A percentile compares a stretch with the other conserved stretches of the same genome.
Conservation (phyloP, 257 asterid species). For the Petunia axillaris region DNA sequence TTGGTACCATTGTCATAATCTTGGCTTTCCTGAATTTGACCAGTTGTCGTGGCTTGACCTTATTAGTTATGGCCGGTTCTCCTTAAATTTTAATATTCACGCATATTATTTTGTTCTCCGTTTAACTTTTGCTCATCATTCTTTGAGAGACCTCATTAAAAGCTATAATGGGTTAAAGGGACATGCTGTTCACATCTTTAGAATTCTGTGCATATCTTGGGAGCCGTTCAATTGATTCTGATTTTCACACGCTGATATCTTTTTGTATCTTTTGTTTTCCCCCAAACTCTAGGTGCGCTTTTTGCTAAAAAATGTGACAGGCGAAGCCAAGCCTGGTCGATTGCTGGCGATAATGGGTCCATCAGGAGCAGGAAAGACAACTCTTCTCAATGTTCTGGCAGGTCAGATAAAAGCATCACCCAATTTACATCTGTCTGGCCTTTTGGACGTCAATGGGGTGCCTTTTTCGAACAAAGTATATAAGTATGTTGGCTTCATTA, state of each 20-base stretch:
- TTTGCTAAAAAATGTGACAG: constrained; percentile 74
- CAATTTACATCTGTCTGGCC: constrained; percentile 81
- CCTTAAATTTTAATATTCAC: background rate
- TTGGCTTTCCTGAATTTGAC: background rate
- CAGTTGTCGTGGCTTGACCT: background rate
- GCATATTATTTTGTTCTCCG: background rate
- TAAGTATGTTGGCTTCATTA: constrained; percentile 51
- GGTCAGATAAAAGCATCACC: constrained; percentile 84
- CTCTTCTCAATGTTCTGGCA: constrained; percentile 88
- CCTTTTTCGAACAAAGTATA: constrained; percentile 66
- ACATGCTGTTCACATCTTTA: background rate
- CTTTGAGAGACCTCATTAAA: background rate
- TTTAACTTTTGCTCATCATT: background rate
- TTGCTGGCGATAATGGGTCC: constrained; percentile 98
- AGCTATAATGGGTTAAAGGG: background rate
- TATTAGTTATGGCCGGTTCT: background rate
- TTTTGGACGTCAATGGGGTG: constrained; percentile 80
- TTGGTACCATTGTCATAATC: background rate
- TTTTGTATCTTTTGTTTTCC: constrained; percentile 17
- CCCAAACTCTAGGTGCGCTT: constrained; percentile 61
- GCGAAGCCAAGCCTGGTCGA: constrained; percentile 95
- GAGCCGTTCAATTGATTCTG: constrained; percentile 7
- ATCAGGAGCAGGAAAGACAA: constrained; percentile 98
- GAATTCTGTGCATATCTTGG: background rate
- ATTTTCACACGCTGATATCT: constrained; percentile 1